Evolutionary conservation across 75 land plant species (phyloP), one percentile per base, ranked within the genome.

Genomic region (Picea sitchensis): DNA sequence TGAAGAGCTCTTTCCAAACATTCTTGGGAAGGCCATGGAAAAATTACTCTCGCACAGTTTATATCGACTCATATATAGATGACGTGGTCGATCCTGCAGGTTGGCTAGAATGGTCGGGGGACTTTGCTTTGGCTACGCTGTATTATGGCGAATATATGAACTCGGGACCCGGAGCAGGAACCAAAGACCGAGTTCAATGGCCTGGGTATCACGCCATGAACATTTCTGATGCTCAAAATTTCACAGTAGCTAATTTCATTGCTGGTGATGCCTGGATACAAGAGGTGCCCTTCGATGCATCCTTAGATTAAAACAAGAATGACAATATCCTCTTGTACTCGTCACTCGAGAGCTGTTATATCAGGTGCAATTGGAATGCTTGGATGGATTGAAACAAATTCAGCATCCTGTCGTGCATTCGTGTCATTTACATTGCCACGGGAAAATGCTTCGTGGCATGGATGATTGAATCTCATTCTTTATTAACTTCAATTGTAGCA

Each of bases 71-170:
- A 23, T 47, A 11, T 14, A 44, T 73, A 3, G 58, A 54, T n/a
- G 76, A 47, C 4, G 76, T 73, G 31, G 57, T 73, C 13, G 23
- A 73, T 20, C 85, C 86, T 6, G 81, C 26, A 21, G 86, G 86
- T 0, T 82, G 86, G 86, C 38, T 77, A 3, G 79, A 69, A 3
- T 84, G 86, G 86, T 77, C 67, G 1, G 74, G 64, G 21, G 32
- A 64, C 57, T 58, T 76, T 9, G 79, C 73, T 6, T 57, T 81
- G 23, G 34, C 15, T 1, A 84, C 85, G 18, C 31, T 84, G 17
- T 84, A 76, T 61, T 79, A 79, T 44, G 56, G 56, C 9, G 76
- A 73, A 47, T 73, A 73, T 47, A 38, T 73, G 56, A 73, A 73
- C 57, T 41, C n/a, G 15, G 76, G 76, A n/a, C 14, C 76, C 2